phyloP scores from a whole-genome alignment of 768 basidiomycete genomes.

The Collybia sordida region DNA sequence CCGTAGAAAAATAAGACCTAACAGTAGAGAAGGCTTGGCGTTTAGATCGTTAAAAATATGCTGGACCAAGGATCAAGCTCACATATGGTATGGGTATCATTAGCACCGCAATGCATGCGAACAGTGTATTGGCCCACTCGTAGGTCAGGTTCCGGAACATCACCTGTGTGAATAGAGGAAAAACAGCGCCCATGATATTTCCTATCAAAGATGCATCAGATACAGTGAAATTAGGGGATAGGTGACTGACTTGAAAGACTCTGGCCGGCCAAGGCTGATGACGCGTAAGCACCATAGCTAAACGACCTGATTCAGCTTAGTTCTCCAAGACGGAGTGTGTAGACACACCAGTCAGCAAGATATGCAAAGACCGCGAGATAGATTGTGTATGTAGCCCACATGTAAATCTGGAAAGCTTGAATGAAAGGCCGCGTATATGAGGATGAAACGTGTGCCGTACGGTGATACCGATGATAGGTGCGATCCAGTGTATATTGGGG shows the following conservation, averaged over 20 bases:
- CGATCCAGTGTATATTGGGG: conserved; percentile 59
- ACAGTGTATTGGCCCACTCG: conserved; percentile 60
- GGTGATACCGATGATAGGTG: conserved; percentile 50
- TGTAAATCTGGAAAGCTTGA: conserved; percentile 37
- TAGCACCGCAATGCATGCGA: conserved; percentile 48
- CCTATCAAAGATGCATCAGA: conserved; percentile 26
- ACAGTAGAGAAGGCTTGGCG: not conserved
- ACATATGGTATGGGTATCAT: conserved; percentile 66
- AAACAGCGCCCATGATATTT: conserved; percentile 48
- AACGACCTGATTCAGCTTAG: not conserved
- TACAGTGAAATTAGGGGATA: not conserved
- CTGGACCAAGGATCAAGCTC: conserved; percentile 15
- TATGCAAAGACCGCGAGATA: conserved; percentile 61
- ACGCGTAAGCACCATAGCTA: conserved; percentile 62
- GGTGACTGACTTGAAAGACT: conserved; percentile 31
- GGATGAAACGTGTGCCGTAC: conserved; percentile 17
- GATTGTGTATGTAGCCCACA: conserved; percentile 50
- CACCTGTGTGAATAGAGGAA: conserved; percentile 63
- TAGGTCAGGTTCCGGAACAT: conserved; percentile 59
- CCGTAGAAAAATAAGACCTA: conserved; percentile 45
- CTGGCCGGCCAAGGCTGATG: conserved; percentile 71
- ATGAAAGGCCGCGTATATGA: conserved; percentile 5
- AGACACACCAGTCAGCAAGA: conserved; percentile 58
- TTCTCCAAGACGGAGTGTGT: not conserved
- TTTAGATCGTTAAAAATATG: not conserved